Conservation (phyloP, 2,329 filamentous ascomycete genomes). For the Cryoendolithus antarcticus region DNA sequence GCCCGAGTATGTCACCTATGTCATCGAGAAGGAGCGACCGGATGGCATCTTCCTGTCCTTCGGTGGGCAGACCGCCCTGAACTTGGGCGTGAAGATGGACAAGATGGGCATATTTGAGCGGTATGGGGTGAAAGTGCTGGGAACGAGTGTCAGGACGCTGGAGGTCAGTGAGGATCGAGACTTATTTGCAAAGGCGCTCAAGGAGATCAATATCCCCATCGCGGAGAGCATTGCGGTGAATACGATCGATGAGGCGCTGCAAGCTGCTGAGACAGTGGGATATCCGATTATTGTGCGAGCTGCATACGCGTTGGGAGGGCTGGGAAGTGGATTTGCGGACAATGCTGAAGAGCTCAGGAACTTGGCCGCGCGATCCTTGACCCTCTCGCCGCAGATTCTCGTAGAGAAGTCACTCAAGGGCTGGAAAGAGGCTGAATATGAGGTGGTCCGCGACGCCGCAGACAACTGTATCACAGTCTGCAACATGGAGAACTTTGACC, state of each 20-base stretch:
- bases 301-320: slow-evolving; percentile 86
- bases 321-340: slow-evolving; percentile 91
- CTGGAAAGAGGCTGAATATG: slow-evolving; percentile 99
- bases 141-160: slow-evolving; percentile 94
- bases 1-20: slow-evolving; percentile 92
- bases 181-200: slow-evolving; percentile 95
- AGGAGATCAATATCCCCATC: slow-evolving; percentile 94
- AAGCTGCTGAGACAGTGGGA: slow-evolving; percentile 79
- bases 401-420: slow-evolving; percentile 99
- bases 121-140: slow-evolving; percentile 85
- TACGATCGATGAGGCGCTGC: slow-evolving; percentile 75
- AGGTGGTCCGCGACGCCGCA: slow-evolving; percentile 86
- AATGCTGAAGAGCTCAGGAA: slow-evolving; percentile 71
- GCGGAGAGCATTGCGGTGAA: slow-evolving; percentile 92
- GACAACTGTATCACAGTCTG: slow-evolving; percentile 99
- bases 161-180: slow-evolving; percentile 98
- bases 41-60: slow-evolving; percentile 98
- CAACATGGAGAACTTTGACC: slow-evolving; percentile 99
- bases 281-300: slow-evolving; percentile 96
- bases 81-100: slow-evolving; percentile 79
- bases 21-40: slow-evolving; percentile 86
- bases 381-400: slow-evolving; percentile 86
- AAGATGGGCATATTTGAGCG: slow-evolving; percentile 83
- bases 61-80: slow-evolving; percentile 91
- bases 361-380: slow-evolving; percentile 88